These are phyloP conservation scores for Umbelopsis sp. DNA, from an alignment of 371 early-diverging fungal species.

Conservation along the genomic window DNA sequence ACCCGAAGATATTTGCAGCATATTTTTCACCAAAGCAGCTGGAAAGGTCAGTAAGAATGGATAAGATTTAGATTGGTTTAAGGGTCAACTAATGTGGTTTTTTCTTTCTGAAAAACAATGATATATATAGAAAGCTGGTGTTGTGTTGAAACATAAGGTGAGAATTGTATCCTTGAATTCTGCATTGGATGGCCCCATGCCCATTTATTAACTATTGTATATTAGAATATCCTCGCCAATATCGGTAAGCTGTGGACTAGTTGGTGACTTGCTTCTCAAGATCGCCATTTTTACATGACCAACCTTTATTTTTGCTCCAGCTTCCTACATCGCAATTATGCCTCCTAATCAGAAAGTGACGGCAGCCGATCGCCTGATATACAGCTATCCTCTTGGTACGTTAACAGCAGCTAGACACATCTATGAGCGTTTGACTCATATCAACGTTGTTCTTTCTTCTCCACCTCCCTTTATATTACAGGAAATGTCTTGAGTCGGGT, in stretches of 20 bases:
- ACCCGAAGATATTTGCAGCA: slow-evolving; percentile 42
- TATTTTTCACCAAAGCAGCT: slow-evolving; percentile 32
- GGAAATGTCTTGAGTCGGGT: slow-evolving; percentile 46
- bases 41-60: slow-evolving; percentile 2
- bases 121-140: slow-evolving; percentile 37
- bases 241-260: slow-evolving; percentile 27
- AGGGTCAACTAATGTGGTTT: not conserved
- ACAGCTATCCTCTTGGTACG: slow-evolving; percentile 48
- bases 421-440: not conserved
- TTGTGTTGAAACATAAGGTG: slow-evolving; percentile 55
- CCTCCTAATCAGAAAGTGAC: slow-evolving; percentile 50
- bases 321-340: slow-evolving; percentile 42
- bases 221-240: slow-evolving; percentile 31
- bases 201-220: too few species aligned
- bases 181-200: too few species aligned
- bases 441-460: not conserved
- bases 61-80: not conserved
- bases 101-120: not conserved
- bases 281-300: not conserved
- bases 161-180: not conserved
- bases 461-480: slow-evolving; percentile 8
- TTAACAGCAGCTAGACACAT: not conserved
- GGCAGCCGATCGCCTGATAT: slow-evolving; percentile 41
- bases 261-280: too few species aligned
- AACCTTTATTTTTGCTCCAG: not conserved